Percentiles rank a stretch among this genome's conserved stretches.
These are phyloP conservation scores for Mycena pura DNA, from an alignment of 768 basidiomycete species.

Conservation along the genomic window DNA sequence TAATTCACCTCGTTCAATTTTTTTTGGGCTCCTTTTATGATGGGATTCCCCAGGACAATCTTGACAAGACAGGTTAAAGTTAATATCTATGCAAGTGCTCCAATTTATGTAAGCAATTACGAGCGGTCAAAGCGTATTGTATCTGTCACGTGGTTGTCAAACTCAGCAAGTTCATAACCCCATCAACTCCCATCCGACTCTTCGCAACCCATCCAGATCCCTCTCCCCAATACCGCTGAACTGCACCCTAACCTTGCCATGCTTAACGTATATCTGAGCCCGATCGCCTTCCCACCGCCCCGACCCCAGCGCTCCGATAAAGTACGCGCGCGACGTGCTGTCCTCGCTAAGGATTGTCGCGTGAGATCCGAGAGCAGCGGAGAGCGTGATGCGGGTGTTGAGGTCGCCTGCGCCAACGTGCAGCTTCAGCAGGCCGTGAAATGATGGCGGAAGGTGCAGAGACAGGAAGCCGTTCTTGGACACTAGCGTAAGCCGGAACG, in stretches of 20 bases:
- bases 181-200: conserved; percentile 28
- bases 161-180: conserved; percentile 10
- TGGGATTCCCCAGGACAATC: too few relatives aligned
- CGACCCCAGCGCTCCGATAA: conserved; percentile 40
- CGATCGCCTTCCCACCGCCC: conserved; percentile 36
- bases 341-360: conserved; percentile 45
- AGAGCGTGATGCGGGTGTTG: conserved; percentile 43
- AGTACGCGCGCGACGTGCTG: conserved; percentile 39
- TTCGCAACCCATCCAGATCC: conserved; percentile 30
- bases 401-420: conserved; percentile 45
- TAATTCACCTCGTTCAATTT: too few relatives aligned
- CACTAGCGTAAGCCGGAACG: conserved; percentile 40
- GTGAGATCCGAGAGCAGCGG: conserved; percentile 32
- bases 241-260: conserved; percentile 34
- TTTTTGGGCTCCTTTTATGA: too few relatives aligned
- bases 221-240: conserved; percentile 30
- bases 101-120: too few relatives aligned
- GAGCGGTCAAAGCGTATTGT: neutral
- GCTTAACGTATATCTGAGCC: conserved; percentile 28
- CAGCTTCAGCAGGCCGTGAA: conserved; percentile 48
- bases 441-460: conserved; percentile 50
- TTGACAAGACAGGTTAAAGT: too few relatives aligned
- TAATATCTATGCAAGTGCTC: too few relatives aligned
- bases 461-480: conserved; percentile 39
- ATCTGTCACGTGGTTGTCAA: neutral